Evolutionary conservation across 495 filamentous ascomycete species (phyloP).

Genomic region (Penicillium samsonianum): DNA sequence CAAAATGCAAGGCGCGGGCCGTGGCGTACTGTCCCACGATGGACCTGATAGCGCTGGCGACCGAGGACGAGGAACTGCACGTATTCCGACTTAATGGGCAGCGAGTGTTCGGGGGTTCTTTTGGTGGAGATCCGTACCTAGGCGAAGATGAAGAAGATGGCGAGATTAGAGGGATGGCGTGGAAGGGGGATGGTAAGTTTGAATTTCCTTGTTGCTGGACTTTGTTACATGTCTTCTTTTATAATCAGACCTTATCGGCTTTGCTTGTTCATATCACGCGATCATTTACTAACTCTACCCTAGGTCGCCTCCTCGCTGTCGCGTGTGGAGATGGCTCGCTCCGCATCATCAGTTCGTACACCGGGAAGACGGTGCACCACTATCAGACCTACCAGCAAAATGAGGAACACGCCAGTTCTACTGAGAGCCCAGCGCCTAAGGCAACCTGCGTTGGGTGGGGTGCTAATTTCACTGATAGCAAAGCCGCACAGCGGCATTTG

Average conservation of each 20-base stretch:
- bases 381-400: conserved; percentile 41
- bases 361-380: conserved; percentile 74
- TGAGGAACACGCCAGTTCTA: conserved; percentile 38
- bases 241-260: background rate
- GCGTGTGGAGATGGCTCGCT: conserved; percentile 73
- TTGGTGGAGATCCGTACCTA: conserved; percentile 48
- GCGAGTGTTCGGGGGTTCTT: conserved; percentile 61
- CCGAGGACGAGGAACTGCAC: conserved; percentile 59
- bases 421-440: conserved; percentile 25
- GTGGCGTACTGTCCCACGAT: conserved; percentile 78
- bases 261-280: background rate
- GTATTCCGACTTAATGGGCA: conserved; percentile 71
- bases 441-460: conserved; percentile 75
- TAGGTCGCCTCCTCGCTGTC: conserved; percentile 72
- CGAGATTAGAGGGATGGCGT: conserved; percentile 59
- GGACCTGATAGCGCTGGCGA: conserved; percentile 76
- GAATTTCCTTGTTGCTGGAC: background rate
- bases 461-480: conserved; percentile 63
- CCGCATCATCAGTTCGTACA: conserved; percentile 72
- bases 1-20: conserved; percentile 56
- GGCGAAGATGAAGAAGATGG: conserved; percentile 53
- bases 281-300: background rate
- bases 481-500: conserved; percentile 45
- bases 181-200: conserved; percentile 77
- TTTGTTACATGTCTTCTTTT: conserved; percentile 1